Evolutionary conservation across 495 filamentous ascomycete species (phyloP), one percentile per base, ranked within the genome.

Genomic region (Zalerion maritima): DNA sequence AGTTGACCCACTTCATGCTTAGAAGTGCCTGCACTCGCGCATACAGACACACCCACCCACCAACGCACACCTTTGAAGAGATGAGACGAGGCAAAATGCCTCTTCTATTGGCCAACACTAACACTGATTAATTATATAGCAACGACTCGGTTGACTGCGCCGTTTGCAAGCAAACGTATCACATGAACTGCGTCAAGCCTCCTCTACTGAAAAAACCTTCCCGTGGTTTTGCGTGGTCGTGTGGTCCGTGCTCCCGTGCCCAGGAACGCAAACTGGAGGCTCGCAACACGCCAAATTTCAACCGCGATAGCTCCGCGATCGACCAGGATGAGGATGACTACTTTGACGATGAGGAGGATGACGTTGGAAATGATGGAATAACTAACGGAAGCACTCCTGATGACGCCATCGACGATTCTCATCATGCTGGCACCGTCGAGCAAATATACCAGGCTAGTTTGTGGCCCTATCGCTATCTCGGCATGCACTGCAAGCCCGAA

Each of bases 181-280:
- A 99, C 57, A 94, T 99, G 89, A 81, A 80, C 46, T 99, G 89
- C 48, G 91, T 99, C 26, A 79, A 78, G 32, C 89, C 89, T 18
- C 83, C 81, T 21, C 51, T 99, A 34, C 71, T 84, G 21, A 96
- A 94, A 52, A 99, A 99, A 56, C 89, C 89, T 12, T 92, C 89
- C 25, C 77, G 89, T 52, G 89, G 89, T 21, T 99, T 99, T 58
- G 89, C 83, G 6, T 99, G 89, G 89, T 81, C 89, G 10, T 99
- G 89, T 53, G 89, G 81, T 14, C 78, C 89, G 32, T 99, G 89
- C 55, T 93, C 82, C 48, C 78, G 85, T 40, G 84, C 80, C 14
- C 86, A 93, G 40, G 91, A 96, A 55, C 74, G 79, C 30, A 91
- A 81, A 52, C 62, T 94, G 9, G 86, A 99, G 50, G 83, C 82